Evolutionary conservation across 257 asterid species (phyloP), one percentile per base, ranked within the genome.

Genomic region (Fraxinus quadrangulata): DNA sequence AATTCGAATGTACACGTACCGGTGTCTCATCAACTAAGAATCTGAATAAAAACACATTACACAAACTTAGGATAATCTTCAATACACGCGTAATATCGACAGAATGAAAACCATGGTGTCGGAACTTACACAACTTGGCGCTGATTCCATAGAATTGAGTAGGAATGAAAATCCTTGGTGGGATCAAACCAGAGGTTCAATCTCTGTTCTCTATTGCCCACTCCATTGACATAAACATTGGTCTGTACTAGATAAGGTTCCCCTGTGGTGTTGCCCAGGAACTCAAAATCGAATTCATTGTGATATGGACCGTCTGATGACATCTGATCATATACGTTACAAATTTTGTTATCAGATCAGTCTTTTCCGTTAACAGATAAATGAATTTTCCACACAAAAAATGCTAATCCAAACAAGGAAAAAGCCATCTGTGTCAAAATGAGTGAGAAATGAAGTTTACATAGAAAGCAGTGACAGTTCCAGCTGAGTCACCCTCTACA

Each of bases 401-500:
- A 34, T 5, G 39, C 6, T 36, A 36, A 36, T 7, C 8, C 40
- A 36, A 36, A 6, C 8, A 36, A 36, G 40, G 40, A 36, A 34
- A 36, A 36, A 36, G 8, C 40, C 40, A 36, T 10, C 40, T 36
- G 40, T 36, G 40, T 5, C 40, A 36, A 5, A 26, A 10, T 1
- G 5, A 61, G 1, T 24, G 30, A 9, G 28, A 12, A 21, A 21
- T 0, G 24, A 30, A 59, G 33, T 2, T 9, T 81, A 94, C 98
- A 77, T 92, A 94, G 84, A 88, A 91, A 42, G 97, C 98, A 33
- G 98, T 94, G 67, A 94, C 98, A 74, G 97, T 94, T 77, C 98
- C 97, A 69, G 98, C 98, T 76, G 98, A 94, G 74, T 94, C 98
- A 65, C 97, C 98, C 49, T 78, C 94, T 0, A 94, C 97, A 59